Evolutionary conservation across 163 green algal species (phyloP), one percentile per base, ranked within the genome.

Genomic region (Trebouxia gelatinosa): DNA sequence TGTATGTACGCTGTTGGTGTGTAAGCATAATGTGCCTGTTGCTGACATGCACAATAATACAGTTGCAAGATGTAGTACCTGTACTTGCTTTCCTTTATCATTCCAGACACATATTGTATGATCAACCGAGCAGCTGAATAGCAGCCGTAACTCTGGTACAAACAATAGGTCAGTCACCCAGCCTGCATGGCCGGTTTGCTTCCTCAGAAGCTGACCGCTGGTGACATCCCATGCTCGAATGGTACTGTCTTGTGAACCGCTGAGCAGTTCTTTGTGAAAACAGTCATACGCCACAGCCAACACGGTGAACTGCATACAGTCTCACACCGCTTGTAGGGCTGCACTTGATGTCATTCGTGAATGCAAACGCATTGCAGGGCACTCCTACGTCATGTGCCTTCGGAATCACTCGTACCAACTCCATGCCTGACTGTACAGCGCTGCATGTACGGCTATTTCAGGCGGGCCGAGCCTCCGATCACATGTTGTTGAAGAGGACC

Each of bases 181-280:
- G 38, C 88, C 88, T 51, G 85, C 87, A 74, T 94, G 89, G 17
- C 88, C 89, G 38, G 82, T 50, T 76, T 90, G 87, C 3, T 71
- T 87, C 16, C 88, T 85, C 46, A 94, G 31, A 0, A 89, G 82
- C 64, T 84, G 39, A 0, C 89, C 88, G 0, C 72, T 88, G 23
- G 85, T 84, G 0, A 74, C 65, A 78, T 92, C 87, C 89, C 89
- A 94, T 0, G 89, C 87, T 87, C 92, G 87, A 71, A 94, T 91
- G 16, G 88, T 64, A 17, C 86, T 86, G 78, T 91, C 88, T 71
- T 94, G 84, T 28, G 87, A 83, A 7, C 71, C 80, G 59, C 79
- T 92, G 78, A 87, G 92, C 7, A 92, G 85, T 64, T 92, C 87
- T 65, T 85, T 86, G 4, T 88, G 83, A 0, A 77, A 74, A 4